phyloP scores from a whole-genome alignment of 1,284 basidiomycete genomes.

The Ustilago crameri region DNA sequence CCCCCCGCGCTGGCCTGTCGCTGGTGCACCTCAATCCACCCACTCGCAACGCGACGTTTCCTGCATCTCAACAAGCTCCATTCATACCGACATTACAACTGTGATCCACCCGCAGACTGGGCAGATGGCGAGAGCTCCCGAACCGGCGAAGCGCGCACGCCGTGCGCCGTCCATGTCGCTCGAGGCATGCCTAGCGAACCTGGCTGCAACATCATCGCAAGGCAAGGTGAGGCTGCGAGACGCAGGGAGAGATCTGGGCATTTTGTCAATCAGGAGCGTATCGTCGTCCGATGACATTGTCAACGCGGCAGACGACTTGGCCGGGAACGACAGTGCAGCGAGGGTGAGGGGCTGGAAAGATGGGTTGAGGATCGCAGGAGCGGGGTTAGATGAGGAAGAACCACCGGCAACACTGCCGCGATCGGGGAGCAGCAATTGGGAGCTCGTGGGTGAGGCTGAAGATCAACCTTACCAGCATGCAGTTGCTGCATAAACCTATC shows the following conservation, averaged over 20 bases:
- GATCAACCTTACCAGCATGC: constrained; percentile 16
- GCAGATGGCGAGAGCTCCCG: constrained; percentile 4
- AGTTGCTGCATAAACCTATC: constrained; percentile 20
- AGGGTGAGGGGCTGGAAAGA: constrained; percentile 48
- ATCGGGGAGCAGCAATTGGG: constrained; percentile 49
- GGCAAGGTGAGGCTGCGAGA: constrained; percentile 37
- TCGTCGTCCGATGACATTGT: constrained; percentile 38
- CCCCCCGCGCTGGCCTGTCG: constrained; percentile 39
- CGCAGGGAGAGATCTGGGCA: constrained; percentile 34
- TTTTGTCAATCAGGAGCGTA: constrained; percentile 40
- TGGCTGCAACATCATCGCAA: constrained; percentile 34
- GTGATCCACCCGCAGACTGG: constrained; percentile 30
- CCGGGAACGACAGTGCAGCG: constrained; percentile 14
- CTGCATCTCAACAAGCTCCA: constrained; percentile 41
- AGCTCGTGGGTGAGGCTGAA: constrained; percentile 36
- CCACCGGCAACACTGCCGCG: constrained; percentile 15
- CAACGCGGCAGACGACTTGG: constrained; percentile 14
- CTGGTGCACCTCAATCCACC: constrained; percentile 15
- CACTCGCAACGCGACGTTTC: constrained; percentile 34
- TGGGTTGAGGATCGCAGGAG: constrained; percentile 43
- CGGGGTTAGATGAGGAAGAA: constrained; percentile 23
- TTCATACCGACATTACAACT: constrained; percentile 47
- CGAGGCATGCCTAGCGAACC: constrained; percentile 41
- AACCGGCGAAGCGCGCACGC: constrained; percentile 24
- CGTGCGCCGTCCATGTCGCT: constrained; percentile 47